Evolutionary conservation across 108 stramenopile species (phyloP).

Genomic region (Nannochloropsis salina): DNA sequence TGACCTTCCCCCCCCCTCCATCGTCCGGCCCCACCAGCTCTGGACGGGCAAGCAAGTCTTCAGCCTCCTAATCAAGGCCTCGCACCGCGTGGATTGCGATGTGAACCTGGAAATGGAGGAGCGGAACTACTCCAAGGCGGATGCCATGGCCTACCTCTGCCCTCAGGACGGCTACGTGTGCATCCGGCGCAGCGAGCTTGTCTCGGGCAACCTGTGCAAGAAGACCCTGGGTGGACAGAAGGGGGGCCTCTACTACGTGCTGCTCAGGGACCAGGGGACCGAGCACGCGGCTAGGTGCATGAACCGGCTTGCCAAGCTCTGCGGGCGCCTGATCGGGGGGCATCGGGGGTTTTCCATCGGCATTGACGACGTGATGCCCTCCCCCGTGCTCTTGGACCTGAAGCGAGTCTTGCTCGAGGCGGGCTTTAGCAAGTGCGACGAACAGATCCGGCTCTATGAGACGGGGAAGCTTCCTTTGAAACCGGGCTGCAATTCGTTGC

Average conservation of each 20-base stretch:
- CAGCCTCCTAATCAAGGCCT: slow-evolving; percentile 58
- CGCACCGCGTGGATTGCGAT: slow-evolving; percentile 50
- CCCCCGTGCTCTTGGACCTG: slow-evolving; percentile 56
- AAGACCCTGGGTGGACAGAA: slow-evolving; percentile 93
- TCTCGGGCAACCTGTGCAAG: slow-evolving; percentile 88
- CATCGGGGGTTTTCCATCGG: slow-evolving; percentile 92
- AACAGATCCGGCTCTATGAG: slow-evolving; percentile 73
- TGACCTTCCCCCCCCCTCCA: slow-evolving; percentile 81
- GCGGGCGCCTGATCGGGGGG: slow-evolving; percentile 81
- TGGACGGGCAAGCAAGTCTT: slow-evolving; percentile 98
- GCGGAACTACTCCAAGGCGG: slow-evolving; percentile 68
- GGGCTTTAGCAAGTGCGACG: slow-evolving; percentile 61
- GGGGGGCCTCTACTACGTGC: slow-evolving; percentile 82
- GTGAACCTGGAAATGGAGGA: slow-evolving; percentile 91
- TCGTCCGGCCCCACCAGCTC: slow-evolving; percentile 76
- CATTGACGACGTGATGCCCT: slow-evolving; percentile 94
- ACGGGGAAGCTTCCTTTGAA: slow-evolving; percentile 75
- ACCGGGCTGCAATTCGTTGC: slow-evolving; percentile 87
- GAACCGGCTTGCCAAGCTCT: slow-evolving; percentile 90
- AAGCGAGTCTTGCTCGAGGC: slow-evolving; percentile 29
- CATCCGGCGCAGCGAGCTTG: slow-evolving; percentile 79
- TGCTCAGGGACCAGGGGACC: slow-evolving; percentile 73
- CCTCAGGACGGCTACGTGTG: slow-evolving; percentile 89
- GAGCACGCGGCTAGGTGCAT: slow-evolving; percentile 69
- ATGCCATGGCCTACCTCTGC: slow-evolving; percentile 66